Evolutionary conservation across 129 eudicot genomes (phyloP), one percentile per base, ranked within the genome.

Genomic region (Erigeron canadensis): DNA sequence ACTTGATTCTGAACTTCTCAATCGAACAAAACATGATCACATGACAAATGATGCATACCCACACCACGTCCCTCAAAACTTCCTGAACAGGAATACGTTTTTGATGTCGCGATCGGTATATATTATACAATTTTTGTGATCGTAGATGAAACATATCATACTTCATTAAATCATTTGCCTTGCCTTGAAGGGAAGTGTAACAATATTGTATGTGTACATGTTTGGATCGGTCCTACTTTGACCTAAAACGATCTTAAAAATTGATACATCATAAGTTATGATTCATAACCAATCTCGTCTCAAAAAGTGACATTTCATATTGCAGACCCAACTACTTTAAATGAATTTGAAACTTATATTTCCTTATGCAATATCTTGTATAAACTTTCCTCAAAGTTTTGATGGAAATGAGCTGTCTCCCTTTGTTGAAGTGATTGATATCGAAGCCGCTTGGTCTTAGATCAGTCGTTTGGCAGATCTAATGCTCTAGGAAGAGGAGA

Each of bases 121-220:
- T 42, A 12, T 16, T 2, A 13, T 50, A 65, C 45, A 65, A 4
- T n/a, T 65, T 75, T 43, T 65, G 67, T 65, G 79, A 75, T 23
- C 67, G 7, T 66, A 55, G 41, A 66, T 66, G 42, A 75, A 75
- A 67, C 74, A 13, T 17, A 59, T 75, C 73, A n/a, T 34, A 66
- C 17, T 56, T 75, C 74, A 75, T 66, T 75, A 34, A 75, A 75
- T 75, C 50, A 67, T 18, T 28, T 75, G 65, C 59, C 79, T 66
- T 75, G 58, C 58, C 22, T 55, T 65, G 44, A 66, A 75, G 79
- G 79, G 67, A 75, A 75, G 47, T 75, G 59, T 75, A 66, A 34
- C 47, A 55, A 75, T 74, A 73, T 66, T 47, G 28, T 16, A 43
- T 34, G 69, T 23, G 61, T 60, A 22, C 43, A 37, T 59, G 41